phyloP scores from a whole-genome alignment of 108 stramenopile species.

The Schizochytrium sp. region DNA sequence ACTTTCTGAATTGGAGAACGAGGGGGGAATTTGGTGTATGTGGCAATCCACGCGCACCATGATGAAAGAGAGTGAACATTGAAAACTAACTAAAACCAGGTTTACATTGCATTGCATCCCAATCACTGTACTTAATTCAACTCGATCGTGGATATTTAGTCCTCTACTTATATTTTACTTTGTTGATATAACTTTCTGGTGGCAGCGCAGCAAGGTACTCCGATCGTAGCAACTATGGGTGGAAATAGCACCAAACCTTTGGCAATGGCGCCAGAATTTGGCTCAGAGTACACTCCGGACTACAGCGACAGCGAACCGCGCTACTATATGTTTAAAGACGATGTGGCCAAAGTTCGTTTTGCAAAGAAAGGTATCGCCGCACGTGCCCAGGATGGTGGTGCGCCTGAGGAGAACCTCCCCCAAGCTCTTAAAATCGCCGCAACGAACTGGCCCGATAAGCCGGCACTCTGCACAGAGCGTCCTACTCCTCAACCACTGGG shows the following conservation, averaged over 20 bases:
- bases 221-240: neutral
- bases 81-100: no score
- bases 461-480: neutral
- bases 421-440: neutral
- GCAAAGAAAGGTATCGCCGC: slow-evolving; percentile 34
- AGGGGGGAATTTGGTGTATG: no score
- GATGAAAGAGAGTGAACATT: no score
- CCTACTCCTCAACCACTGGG: neutral
- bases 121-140: no score
- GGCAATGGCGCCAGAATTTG: neutral
- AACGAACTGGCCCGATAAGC: slow-evolving; percentile 3
- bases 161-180: no score
- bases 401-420: slow-evolving; percentile 11
- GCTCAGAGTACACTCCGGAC: neutral
- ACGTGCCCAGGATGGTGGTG: neutral
- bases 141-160: no score
- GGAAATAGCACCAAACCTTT: neutral
- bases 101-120: no score
- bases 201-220: no score
- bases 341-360: slow-evolving; percentile 5
- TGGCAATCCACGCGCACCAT: no score
- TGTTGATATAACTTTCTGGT: no score
- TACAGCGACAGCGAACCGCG: neutral
- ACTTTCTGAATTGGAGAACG: no score
- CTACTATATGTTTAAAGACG: slow-evolving; percentile 46